A percentile compares a stretch with the other conserved stretches of the same genome.
These are phyloP conservation scores for Talaromyces marneffei DNA, from an alignment of 2,329 filamentous ascomycete genomes.

Conservation along the genomic window DNA sequence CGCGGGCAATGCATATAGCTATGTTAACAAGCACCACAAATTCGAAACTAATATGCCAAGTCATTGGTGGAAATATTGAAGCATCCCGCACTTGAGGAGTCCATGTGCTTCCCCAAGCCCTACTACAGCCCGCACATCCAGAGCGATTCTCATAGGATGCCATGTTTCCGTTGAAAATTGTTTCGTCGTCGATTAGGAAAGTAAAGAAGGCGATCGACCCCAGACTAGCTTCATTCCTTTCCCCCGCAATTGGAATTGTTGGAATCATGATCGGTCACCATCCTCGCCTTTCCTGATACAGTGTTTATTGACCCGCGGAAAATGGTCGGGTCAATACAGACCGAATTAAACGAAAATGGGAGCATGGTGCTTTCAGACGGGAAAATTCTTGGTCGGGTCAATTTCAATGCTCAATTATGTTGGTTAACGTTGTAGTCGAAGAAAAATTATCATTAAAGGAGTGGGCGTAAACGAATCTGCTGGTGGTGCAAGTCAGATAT, in stretches of 20 bases:
- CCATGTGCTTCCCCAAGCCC: background rate
- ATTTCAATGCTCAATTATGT: background rate
- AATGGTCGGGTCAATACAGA: conserved; percentile 2
- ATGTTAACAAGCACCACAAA: background rate
- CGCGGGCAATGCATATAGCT: background rate
- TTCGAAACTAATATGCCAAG: background rate
- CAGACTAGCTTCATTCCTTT: background rate
- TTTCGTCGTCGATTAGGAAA: conserved; percentile 1
- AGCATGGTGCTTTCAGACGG: background rate
- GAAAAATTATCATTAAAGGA: background rate
- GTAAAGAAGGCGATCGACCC: conserved; percentile 1
- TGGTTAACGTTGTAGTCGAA: background rate
- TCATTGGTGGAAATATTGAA: conserved; percentile 18
- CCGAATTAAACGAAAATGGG: background rate
- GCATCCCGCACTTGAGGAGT: background rate
- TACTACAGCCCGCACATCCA: background rate
- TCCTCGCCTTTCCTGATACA: background rate
- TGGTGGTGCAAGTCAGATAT: background rate
- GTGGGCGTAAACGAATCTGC: background rate
- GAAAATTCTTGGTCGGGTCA: background rate
- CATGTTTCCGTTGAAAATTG: background rate
- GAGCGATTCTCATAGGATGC: background rate
- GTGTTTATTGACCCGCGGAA: background rate
- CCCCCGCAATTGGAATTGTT: conserved; percentile 7
- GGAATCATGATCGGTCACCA: background rate